Base-by-base conservation (phyloP, 805 yeast species). In the Scheffersomyces amazonensis region DNA sequence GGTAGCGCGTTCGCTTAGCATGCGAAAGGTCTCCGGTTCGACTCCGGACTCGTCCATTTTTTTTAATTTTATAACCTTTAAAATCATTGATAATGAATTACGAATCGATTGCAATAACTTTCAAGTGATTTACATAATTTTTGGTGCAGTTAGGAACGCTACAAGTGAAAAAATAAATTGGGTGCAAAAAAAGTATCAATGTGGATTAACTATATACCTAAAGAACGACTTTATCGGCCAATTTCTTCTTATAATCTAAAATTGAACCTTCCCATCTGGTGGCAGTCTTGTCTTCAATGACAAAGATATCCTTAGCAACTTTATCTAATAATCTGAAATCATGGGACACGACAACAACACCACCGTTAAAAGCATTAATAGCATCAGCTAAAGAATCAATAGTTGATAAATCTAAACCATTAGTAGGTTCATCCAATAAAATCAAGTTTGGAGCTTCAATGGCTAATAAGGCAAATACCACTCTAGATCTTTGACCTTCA, bases 401-500 rank as follows among this genome's bases (percentile, higher is more conserved):
- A 36, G 99, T 90, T 58, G 97, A 89, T 56, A 93, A 91, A 76
- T 93, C 99, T 69, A 93, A 76, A 78, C 98, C 98, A 78, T 93
- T 93, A 51, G 99, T 93, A 80, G 99, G 99, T 83, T 93, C 99
- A 76, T 93, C 99, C 71, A 93, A 76, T 62, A 93, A 73, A 56
- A 93, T 75, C 66, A 93, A 87, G 71, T 93, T 93, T 58, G 99
- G 99, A 47, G 86, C 73, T 71, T 93, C 97, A 52, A 93, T 76
- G 36, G 99, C 99, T 58, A 93, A 78, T 51, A 93, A 74, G 9
- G 98, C 98, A 60, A 93, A 93, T 40, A 93, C 99, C 52, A 93
- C 99, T 72, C 99, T 84, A 49, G 98, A 91, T 75, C 98, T 86
- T 78, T 93, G 99, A 67, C 99, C 99, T 76, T 93, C 99, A 15